Evolutionary conservation across 805 yeast species (phyloP), one percentile per base, ranked within the genome.

Genomic region (Starmerella khaoyaiensis): DNA sequence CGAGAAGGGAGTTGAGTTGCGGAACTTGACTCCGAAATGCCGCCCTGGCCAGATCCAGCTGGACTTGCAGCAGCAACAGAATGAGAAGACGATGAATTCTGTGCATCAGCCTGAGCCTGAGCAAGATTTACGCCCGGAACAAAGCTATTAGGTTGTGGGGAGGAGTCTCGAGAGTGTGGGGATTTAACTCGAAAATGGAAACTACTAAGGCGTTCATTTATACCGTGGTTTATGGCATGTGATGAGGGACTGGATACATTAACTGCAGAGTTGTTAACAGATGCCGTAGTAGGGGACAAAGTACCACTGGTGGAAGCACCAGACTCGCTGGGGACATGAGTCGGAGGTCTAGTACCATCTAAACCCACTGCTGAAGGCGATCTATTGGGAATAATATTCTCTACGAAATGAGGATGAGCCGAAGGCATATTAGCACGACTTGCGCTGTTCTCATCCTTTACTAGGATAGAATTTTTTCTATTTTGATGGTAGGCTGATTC

Each of bases 341-440:
- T 23, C 11, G 26, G 12, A n/a, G 26, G 26, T 11, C 11, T 23
- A 23, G 26, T 11, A 22, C 35, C 8, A 20, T 18, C 7, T 24
- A n/a, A 15, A 14, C 24, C 36, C 20, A 35, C 14, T 6, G 31
- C 25, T 21, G 37, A 17, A 9, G 44, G 41, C 19, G 37, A 30
- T 11, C 47, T 43, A 35, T 38, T 45, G 16, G 46, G 50, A 25
- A 31, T n/a, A 9, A 28, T 9, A 8, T 36, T 26, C 33, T 49
- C 54, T 8, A 43, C 50, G 25, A 50, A 50, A 33, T 50, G 54
- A 20, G 54, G 52, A 37, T 50, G 54, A 14, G 42, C 52, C 11
- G 46, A 35, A 21, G 26, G 31, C 17, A 28, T 26, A 21, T 24
- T 26, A 11, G 29, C 31, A 19, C 47, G 35, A 31, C 31, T 31